Evolutionary conservation across 2,329 filamentous ascomycete species (phyloP).

Genomic region (Phymatotrichopsis omnivora): DNA sequence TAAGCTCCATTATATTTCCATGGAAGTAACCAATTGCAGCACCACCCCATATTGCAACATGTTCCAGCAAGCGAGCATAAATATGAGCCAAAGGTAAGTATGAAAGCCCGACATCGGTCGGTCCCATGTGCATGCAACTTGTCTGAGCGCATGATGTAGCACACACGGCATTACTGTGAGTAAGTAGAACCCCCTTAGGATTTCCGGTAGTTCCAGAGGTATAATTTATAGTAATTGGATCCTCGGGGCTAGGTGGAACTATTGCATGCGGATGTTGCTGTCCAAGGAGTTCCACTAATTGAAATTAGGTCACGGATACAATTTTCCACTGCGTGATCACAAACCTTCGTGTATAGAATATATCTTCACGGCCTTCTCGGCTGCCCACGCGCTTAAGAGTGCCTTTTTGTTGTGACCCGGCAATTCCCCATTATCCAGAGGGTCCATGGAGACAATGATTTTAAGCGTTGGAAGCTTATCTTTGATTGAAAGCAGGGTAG

Average conservation of each 20-base stretch:
- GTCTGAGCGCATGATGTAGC: constrained; percentile 54
- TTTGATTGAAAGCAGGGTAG: constrained; percentile 29
- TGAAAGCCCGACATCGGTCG: constrained; percentile 53
- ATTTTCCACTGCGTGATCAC: neutral
- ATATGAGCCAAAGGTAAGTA: constrained; percentile 94
- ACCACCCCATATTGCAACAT: constrained; percentile 60
- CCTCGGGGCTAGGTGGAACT: constrained; percentile 60
- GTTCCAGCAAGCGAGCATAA: constrained; percentile 76
- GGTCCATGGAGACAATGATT: constrained; percentile 77
- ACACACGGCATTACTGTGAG: constrained; percentile 69
- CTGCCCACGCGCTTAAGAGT: constrained; percentile 64
- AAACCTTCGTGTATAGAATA: constrained; percentile 56
- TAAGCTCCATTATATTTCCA: constrained; percentile 72
- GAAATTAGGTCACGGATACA: neutral
- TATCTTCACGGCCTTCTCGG: constrained; percentile 63
- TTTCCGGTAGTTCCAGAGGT: constrained; percentile 76
- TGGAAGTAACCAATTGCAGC: constrained; percentile 83
- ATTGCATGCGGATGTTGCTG: constrained; percentile 57
- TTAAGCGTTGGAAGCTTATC: constrained; percentile 56
- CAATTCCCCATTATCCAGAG: constrained; percentile 68
- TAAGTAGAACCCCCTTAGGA: constrained; percentile 75
- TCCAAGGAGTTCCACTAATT: constrained; percentile 69
- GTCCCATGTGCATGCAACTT: constrained; percentile 42
- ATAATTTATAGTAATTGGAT: constrained; percentile 84
- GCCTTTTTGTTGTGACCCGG: constrained; percentile 67